These are phyloP conservation scores for Strobilomyces dryophilus DNA, from an alignment of 768 basidiomycete species.

Conservation along the genomic window DNA sequence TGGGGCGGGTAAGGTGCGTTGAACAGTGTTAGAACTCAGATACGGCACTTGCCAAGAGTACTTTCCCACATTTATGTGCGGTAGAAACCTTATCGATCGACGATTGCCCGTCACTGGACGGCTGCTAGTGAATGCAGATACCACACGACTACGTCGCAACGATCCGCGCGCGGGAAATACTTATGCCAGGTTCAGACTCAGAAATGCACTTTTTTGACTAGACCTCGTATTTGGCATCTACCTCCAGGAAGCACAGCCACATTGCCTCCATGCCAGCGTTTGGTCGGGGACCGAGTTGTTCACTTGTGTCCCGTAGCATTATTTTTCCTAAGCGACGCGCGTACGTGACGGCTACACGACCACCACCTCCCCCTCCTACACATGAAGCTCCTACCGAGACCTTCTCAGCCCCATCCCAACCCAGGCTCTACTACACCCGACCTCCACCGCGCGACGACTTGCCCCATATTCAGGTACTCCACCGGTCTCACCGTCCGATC, in stretches of 20 bases:
- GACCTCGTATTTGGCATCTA: too few species aligned
- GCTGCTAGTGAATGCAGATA: too few species aligned
- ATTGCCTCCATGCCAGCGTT: constrained; percentile 13
- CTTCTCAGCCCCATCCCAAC: constrained; percentile 42
- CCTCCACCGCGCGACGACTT: constrained; percentile 37
- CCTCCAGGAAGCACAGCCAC: constrained; percentile 21
- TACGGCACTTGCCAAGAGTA: too few species aligned
- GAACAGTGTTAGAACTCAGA: too few species aligned
- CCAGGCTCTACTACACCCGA: constrained; percentile 41
- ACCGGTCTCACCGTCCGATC: neutral
- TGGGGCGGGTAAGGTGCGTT: too few species aligned
- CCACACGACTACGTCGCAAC: too few species aligned
- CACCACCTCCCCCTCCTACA: constrained; percentile 25
- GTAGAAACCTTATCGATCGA: too few species aligned
- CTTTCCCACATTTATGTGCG: too few species aligned
- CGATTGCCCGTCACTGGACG: too few species aligned
- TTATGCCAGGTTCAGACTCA: too few species aligned
- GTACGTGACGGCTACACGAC: constrained; percentile 22
- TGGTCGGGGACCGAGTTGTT: constrained; percentile 8
- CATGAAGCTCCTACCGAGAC: constrained; percentile 33
- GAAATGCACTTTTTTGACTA: too few species aligned
- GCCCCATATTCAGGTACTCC: constrained; percentile 39
- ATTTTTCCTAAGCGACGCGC: constrained; percentile 7
- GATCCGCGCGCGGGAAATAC: too few species aligned
- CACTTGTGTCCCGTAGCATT: constrained; percentile 6